Evolutionary conservation across 2,329 filamentous ascomycete genomes (phyloP), one percentile per base, ranked within the genome.

Genomic region (Magnaporthiopsis rhizophila): DNA sequence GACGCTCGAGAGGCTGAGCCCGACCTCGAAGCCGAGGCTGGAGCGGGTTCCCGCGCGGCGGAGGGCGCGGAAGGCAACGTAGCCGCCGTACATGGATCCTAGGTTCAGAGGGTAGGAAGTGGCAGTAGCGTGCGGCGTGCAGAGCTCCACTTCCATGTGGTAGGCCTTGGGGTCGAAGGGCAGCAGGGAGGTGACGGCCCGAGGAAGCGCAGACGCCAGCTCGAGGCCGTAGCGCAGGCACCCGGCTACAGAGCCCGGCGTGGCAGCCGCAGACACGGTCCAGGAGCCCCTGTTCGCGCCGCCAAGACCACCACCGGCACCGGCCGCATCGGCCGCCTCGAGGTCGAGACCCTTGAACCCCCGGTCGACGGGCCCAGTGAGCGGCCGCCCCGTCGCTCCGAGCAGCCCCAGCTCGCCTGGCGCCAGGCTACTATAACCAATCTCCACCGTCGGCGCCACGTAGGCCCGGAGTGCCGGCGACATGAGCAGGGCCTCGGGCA

Each of bases 21-120:
- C 78, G 15, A 82, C 66, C 65, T 82, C 80, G 45, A 82, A 70
- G 13, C 80, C 80, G 21, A 79, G 66, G 58, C 74, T 77, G 60
- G 78, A 75, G 69, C 77, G 77, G 11, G 73, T 70, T 50, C 79
- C 78, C 59, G 77, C 68, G 53, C 73, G 74, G 69, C 72, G 79
- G 62, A 82, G 73, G 59, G 76, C 78, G 5, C 80, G 78, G 56
- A 82, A 67, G 32, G 80, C 77, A 3, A 81, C 68, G 66, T 77
- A 76, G 36, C 74, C 74, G 36, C 76, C 72, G 24, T 72, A 71
- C 45, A 74, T 69, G 0, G 71, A 73, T 65, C 72, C 28, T 3
- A 32, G n/a, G 26, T 15, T 28, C 18, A 21, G 15, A 1, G 57
- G 28, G n/a, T 26, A 58, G 57, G 57, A 2, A 0, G 57, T 28